Percentiles rank a stretch among this genome's conserved stretches.
Evolutionary conservation across 495 filamentous ascomycete genomes (phyloP).

Genomic region (Daldinia childiae): DNA sequence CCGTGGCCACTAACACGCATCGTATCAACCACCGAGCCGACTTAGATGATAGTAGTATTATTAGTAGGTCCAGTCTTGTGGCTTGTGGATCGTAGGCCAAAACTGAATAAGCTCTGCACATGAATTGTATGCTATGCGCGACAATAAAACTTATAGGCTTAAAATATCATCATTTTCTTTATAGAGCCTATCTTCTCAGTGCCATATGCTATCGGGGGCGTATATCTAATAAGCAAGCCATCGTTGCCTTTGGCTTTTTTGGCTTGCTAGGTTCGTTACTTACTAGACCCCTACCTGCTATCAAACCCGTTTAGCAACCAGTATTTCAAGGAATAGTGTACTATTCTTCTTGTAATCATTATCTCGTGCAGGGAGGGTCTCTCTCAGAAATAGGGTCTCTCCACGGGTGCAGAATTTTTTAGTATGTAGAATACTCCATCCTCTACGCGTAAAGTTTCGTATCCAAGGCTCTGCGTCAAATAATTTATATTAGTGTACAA

Average conservation of each 20-base stretch:
- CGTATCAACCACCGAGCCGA: conserved; percentile 1
- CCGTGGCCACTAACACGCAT: conserved; percentile 22
- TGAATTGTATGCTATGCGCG: conserved; percentile 21
- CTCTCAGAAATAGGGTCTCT: conserved; percentile 27
- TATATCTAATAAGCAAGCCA: conserved; percentile 8
- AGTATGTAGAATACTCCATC: conserved; percentile 11
- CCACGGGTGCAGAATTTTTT: conserved; percentile 18
- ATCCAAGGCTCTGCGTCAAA: conserved; percentile 42
- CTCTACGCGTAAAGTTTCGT: conserved; percentile 41
- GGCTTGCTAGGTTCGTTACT: conserved; percentile 13
- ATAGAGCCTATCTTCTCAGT: conserved; percentile 4
- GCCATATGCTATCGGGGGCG: conserved; percentile 6
- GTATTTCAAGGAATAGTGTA: conserved; percentile 30
- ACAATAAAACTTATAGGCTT: conserved; percentile 10
- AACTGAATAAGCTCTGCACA: conserved; percentile 29
- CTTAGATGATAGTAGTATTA: conserved; percentile 2
- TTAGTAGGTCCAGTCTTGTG: conserved; percentile 4
- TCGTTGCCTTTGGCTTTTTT: neutral
- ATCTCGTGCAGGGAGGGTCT: conserved; percentile 15
- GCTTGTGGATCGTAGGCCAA: conserved; percentile 14
- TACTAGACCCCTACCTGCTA: conserved; percentile 17
- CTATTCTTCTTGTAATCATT: conserved; percentile 17
- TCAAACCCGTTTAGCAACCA: conserved; percentile 24
- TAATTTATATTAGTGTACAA: conserved; percentile 41
- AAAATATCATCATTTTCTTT: neutral